phyloP scores from a whole-genome alignment of 2,329 filamentous ascomycete genomes.

The Aureobasidium leucospermi region DNA sequence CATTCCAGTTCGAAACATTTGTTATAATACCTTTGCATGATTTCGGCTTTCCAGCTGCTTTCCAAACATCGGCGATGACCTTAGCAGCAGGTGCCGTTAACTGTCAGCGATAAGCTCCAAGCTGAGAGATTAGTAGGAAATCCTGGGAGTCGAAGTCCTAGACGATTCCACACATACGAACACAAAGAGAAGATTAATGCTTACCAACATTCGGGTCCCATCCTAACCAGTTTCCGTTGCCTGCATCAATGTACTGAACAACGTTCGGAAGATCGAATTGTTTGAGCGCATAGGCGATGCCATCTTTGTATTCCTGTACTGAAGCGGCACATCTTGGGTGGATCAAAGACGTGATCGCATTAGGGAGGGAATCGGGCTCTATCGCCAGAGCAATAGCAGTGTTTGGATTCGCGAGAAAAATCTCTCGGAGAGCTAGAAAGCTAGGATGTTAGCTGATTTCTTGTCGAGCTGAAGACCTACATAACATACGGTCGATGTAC shows the following conservation, averaged over 20 bases:
- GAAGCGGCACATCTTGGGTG: constrained; percentile 3
- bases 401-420: constrained; percentile 1
- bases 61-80: constrained; percentile 6
- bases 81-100: constrained; percentile 4
- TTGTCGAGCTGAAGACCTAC: background rate
- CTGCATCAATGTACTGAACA: constrained; percentile 4
- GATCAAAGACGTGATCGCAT: background rate
- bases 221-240: constrained; percentile 1
- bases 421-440: background rate
- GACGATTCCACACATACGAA: background rate
- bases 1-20: constrained; percentile 7
- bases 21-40: constrained; percentile 6
- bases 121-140: background rate
- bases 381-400: constrained; percentile 2
- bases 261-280: constrained; percentile 8
- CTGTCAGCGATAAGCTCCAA: background rate
- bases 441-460: background rate
- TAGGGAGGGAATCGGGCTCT: constrained; percentile 4
- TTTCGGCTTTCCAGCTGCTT: constrained; percentile 8
- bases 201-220: constrained; percentile 7
- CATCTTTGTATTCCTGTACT: constrained; percentile 7
- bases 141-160: background rate
- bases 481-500: constrained; percentile 3
- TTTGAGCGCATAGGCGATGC: constrained; percentile 5
- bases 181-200: constrained; percentile 1